Percentiles rank a stretch among this genome's conserved stretches.
Evolutionary conservation across 2,329 filamentous ascomycete species (phyloP).

Genomic region (Venturia oleaginea): DNA sequence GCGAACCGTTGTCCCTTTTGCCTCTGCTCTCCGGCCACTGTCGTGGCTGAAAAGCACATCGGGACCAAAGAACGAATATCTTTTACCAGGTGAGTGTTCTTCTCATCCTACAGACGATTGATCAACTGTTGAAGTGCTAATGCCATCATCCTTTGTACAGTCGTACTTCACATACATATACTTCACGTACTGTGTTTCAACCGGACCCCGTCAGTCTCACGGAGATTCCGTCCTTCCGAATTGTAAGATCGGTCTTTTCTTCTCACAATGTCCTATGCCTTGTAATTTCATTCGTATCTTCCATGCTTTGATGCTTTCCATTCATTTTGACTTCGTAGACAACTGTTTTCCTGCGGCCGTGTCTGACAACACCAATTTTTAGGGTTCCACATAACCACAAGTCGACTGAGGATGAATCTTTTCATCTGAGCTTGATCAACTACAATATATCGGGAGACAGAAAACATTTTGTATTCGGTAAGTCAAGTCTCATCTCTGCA

Average conservation of each 20-base stretch:
- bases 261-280: background rate
- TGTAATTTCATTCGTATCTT: background rate
- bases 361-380: constrained; percentile 4
- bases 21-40: background rate
- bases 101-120: background rate
- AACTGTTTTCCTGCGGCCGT: background rate
- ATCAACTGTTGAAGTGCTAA: background rate
- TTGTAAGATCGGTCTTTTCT: background rate
- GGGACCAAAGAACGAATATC: background rate
- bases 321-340: background rate
- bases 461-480: background rate
- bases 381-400: background rate
- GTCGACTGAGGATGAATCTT: background rate
- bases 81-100: background rate
- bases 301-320: background rate
- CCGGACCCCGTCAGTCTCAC: background rate
- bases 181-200: background rate
- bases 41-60: background rate
- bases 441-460: constrained; percentile 4
- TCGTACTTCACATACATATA: background rate
- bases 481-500: constrained; percentile 11
- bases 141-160: background rate
- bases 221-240: background rate
- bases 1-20: background rate
- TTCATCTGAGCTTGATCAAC: background rate